Evolutionary conservation across 169 alveolate species (phyloP).

Genomic region (Plasmodium cynomolgi): DNA sequence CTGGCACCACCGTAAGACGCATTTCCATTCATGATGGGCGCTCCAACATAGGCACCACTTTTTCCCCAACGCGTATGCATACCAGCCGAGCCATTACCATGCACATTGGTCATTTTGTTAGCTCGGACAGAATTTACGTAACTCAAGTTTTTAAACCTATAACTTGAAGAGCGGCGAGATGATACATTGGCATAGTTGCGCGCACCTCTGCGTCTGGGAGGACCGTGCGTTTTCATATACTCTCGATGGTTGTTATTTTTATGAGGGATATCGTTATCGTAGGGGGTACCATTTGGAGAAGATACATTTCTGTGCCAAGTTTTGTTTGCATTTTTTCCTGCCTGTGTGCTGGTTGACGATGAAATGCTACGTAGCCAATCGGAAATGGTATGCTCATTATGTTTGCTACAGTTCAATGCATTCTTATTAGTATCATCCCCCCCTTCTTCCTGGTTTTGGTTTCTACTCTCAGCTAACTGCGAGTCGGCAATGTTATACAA

Average conservation of each 20-base stretch:
- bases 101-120: background rate
- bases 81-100: background rate
- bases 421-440: background rate
- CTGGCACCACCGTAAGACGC: background rate
- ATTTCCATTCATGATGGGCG: conserved; percentile 1
- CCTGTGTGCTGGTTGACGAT: background rate
- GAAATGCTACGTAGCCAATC: background rate
- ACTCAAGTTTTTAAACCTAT: conserved; percentile 25
- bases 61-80: background rate
- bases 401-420: background rate
- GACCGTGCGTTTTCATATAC: background rate
- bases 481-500: conserved; percentile 50
- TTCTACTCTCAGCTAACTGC: conserved; percentile 19
- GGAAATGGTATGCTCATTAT: background rate
- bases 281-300: background rate
- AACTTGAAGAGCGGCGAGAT: background rate
- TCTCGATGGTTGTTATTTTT: background rate
- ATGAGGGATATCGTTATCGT: background rate
- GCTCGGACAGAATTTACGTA: conserved; percentile 1
- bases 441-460: background rate
- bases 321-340: background rate
- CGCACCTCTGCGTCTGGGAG: background rate
- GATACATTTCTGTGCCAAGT: background rate
- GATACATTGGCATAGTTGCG: background rate
- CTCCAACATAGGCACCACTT: background rate